Evolutionary conservation across 306 rosid genomes (phyloP), one percentile per base, ranked within the genome.

Genomic region (Mimosa pudica): DNA sequence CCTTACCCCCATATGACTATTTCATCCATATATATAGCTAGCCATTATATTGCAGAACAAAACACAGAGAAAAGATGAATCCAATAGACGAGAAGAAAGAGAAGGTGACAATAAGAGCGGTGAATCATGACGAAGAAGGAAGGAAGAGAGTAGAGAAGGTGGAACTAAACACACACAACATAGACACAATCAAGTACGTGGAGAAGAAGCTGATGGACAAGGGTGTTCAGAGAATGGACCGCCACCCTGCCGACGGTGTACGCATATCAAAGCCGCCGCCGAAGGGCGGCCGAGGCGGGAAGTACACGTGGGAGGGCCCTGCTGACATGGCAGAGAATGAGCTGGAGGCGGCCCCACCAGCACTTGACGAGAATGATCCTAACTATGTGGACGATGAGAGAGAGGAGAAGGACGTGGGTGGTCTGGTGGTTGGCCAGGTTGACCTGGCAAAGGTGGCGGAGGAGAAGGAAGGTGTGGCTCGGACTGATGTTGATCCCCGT

Each of bases 271-370:
- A 51, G 51, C 87, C 81, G 3, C 94, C 97, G 2, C 87, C 88
- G 0, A 94, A 94, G 88, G 83, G 89, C 0, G 97, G 97, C 20
- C 92, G 72, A 42, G 97, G 97, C 0, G 97, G 97, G 2, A 94
- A 88, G 93, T 94, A 73, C 86, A 94, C 97, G 0, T 92, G 98
- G 98, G 95, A 91, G 33, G 98, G 98, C 2, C 97, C 98, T 1
- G 79, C 18, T 2, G 87, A 73, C 41, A 1, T 77, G 74, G 87
- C 36, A 0, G 88, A 89, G 68, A 79, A 16, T 74, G 84, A 87
- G 72, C 24, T 86, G 33, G 77, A 62, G 41, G 74, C 74, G 20
- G 88, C 72, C 2, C 97, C 97, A 20, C 63, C 90, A 7, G 98
- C 98, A 0, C 85, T 94, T 0, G 97, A 94, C 47, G 81, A 94